phyloP scores from a whole-genome alignment of 208 protist species.

The Naegleria lovaniensis region DNA sequence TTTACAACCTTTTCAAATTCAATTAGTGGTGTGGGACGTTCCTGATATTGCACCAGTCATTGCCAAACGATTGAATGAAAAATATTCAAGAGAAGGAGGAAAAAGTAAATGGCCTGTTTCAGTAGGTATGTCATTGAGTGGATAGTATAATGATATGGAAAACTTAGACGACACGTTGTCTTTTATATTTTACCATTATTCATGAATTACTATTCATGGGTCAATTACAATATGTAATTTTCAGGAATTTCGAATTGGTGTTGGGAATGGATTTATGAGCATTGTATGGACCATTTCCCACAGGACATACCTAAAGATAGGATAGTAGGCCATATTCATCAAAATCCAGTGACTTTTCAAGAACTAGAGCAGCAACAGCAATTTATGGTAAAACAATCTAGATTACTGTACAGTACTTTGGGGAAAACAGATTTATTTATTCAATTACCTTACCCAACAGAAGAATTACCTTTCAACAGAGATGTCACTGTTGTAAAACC shows the following conservation, averaged over 20 bases:
- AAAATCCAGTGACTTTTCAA: neutral
- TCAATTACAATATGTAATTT: no score
- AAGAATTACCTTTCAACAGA: neutral
- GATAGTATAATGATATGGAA: no score
- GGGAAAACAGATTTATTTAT: neutral
- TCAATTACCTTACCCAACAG: neutral
- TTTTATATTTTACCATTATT: no score
- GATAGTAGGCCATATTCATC: neutral
- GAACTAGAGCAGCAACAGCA: neutral
- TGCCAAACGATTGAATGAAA: neutral
- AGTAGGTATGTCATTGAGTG: no score
- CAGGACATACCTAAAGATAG: neutral
- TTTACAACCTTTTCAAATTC: neutral
- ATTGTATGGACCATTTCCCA: neutral
- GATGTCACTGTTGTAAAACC: neutral
- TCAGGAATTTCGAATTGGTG: neutral
- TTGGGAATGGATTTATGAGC: neutral
- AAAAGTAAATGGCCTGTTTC: no score
- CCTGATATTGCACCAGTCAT: neutral
- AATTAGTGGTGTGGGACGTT: neutral
- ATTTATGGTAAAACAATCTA: neutral
- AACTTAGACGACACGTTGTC: no score
- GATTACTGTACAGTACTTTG: neutral
- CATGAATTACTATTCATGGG: no score
- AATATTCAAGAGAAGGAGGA: neutral